Base-by-base conservation (phyloP, 352 stramenopile genomes). In the Phytophthora chlamydospora region DNA sequence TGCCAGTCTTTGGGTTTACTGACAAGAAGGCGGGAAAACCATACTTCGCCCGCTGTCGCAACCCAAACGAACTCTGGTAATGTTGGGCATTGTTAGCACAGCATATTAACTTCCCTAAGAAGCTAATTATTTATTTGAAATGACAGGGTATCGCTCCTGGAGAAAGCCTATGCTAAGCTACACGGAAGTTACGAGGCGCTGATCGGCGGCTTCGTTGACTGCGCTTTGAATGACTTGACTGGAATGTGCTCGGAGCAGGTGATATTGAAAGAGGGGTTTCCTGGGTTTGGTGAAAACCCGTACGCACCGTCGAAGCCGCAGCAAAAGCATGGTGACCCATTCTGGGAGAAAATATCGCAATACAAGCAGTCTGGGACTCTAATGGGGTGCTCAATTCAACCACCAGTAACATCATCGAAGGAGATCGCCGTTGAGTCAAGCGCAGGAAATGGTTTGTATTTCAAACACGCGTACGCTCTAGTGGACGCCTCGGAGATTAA, bases 141-240 rank as follows among this genome's bases (percentile, higher is more conserved):
- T 58, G 39, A 33, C 17, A 94, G 90, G 90, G 90, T 97, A 3
- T 74, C 86, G 1, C 43, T 97, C 8, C 48, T 97, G 0, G 91
- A 97, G 58, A 98, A 98, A 48, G 93, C 91, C 2, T 98, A 97
- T 51, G 93, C 93, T 5, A 98, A 98, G 62, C 73, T 98, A 2
- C 82, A 97, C 49, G 89, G 88, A 13, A 93, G 76, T 50, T 98
- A 97, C 47, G 89, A 97, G 48, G 59, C 80, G 0, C 65, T 97
- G 7, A 97, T 97, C 44, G 91, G 93, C 29, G 93, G 93, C 12
- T 97, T 96, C 38, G 76, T 97, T 7, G 90, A 97, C 53, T 89
- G 93, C 3, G 93, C 83, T 3, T 55, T 98, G 9, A 91, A 93
- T 33, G 93, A 97, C 49, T 59, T 98, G 9, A 98, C 93, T 17